Conservation (phyloP, 805 yeast genomes). For the Saccharomycopsis olivae region DNA sequence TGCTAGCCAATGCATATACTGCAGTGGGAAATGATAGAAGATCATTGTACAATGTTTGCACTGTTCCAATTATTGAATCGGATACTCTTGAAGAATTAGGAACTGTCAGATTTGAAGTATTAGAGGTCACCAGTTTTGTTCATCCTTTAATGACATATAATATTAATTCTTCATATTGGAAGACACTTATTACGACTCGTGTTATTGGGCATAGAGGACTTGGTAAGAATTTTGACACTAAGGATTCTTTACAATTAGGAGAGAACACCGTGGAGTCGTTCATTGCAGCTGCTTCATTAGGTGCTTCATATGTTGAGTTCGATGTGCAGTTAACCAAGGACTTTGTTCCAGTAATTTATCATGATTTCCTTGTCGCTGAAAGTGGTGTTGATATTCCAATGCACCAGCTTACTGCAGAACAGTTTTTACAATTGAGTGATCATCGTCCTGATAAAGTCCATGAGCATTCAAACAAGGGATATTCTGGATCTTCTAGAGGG, state of each 20-base stretch:
- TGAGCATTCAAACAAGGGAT: background rate
- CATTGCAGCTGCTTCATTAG: conserved; percentile 91
- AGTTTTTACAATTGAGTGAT: conserved; percentile 51
- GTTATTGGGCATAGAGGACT: conserved; percentile 95
- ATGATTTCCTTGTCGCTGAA: conserved; percentile 89
- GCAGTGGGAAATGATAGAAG: conserved; percentile 58
- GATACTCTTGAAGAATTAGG: conserved; percentile 70
- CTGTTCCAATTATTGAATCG: conserved; percentile 68
- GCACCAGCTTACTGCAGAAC: conserved; percentile 86
- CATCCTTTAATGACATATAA: conserved; percentile 58
- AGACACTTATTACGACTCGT: conserved; percentile 73
- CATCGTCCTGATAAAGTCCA: conserved; percentile 7
- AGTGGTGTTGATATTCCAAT: conserved; percentile 94
- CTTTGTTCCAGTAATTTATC: conserved; percentile 83
- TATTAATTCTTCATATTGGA: conserved; percentile 81
- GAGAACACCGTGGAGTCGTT: conserved; percentile 93
- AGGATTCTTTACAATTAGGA: conserved; percentile 80
- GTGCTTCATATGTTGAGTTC: conserved; percentile 94
- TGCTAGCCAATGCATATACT: conserved; percentile 50
- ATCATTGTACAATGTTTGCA: conserved; percentile 52
- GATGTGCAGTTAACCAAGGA: conserved; percentile 95
- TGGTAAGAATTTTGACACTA: conserved; percentile 70
- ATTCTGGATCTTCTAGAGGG: background rate
- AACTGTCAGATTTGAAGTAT: conserved; percentile 60
- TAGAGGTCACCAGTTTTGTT: conserved; percentile 59